phyloP scores from a whole-genome alignment of 169 alveolate species.

The Cyclospora cayetanensis region DNA sequence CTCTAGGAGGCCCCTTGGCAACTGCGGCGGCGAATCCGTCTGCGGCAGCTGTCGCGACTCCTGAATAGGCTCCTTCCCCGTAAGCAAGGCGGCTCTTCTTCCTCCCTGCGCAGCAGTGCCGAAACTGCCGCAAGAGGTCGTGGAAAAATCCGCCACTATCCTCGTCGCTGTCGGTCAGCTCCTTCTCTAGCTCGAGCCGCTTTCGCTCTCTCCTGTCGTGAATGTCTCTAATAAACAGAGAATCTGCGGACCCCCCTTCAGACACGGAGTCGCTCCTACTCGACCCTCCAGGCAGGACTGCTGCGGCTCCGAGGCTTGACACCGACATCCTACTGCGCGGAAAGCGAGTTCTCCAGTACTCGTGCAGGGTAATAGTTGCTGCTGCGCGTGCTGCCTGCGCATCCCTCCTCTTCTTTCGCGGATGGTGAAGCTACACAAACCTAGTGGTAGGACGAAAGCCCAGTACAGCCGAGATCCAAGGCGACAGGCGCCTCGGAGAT shows the following conservation, averaged over 20 bases:
- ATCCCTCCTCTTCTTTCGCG: too few relatives aligned
- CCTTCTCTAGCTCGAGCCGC: not conserved
- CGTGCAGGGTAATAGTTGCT: not conserved
- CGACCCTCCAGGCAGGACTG: not conserved
- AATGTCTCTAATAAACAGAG: slow-evolving; percentile 22
- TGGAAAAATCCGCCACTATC: not conserved
- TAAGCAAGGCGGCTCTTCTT: not conserved
- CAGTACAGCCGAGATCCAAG: too few relatives aligned
- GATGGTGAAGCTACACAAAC: too few relatives aligned
- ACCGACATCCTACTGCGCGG: slow-evolving; percentile 27
- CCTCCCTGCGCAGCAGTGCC: slow-evolving; percentile 58
- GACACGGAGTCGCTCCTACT: slow-evolving; percentile 14
- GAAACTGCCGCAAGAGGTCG: not conserved
- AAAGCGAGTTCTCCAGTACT: too few relatives aligned
- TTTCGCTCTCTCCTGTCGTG: not conserved
- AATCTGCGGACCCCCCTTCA: slow-evolving; percentile 40
- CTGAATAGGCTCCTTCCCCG: not conserved
- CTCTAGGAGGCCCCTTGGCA: not conserved
- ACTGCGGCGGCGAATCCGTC: not conserved
- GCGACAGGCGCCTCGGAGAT: too few relatives aligned
- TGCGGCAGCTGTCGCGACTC: not conserved
- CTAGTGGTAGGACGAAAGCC: too few relatives aligned
- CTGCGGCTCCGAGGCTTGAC: not conserved
- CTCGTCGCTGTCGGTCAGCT: slow-evolving; percentile 1
- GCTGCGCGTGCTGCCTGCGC: not conserved